Evolutionary conservation across 2,329 filamentous ascomycete genomes (phyloP).

Genomic region (Lachnellula hyalina): DNA sequence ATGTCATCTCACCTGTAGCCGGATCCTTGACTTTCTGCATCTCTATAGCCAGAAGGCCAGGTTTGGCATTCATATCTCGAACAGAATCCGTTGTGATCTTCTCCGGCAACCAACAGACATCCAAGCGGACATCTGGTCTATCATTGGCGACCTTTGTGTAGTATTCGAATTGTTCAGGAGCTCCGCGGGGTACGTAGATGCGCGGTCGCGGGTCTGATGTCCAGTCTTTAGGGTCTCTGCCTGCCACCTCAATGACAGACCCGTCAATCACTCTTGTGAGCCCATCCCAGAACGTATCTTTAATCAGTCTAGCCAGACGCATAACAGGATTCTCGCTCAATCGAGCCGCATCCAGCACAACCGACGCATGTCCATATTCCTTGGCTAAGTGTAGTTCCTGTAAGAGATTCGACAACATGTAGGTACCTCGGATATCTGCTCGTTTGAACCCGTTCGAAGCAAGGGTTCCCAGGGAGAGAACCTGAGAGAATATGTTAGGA

Average conservation of each 20-base stretch:
- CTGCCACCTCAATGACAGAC: conserved; percentile 79
- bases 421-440: conserved; percentile 90
- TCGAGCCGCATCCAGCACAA: conserved; percentile 84
- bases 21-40: conserved; percentile 73
- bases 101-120: conserved; percentile 74
- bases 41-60: conserved; percentile 81
- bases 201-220: conserved; percentile 81
- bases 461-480: conserved; percentile 77
- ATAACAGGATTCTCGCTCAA: conserved; percentile 94
- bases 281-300: conserved; percentile 87
- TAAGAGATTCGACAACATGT: conserved; percentile 93
- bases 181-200: conserved; percentile 83
- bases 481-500: conserved; percentile 41
- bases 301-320: conserved; percentile 79
- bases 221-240: conserved; percentile 91
- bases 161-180: conserved; percentile 83
- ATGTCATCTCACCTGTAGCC: conserved; percentile 61
- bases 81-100: conserved; percentile 78
- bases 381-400: conserved; percentile 92
- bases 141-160: conserved; percentile 76
- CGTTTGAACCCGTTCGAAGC: conserved; percentile 80
- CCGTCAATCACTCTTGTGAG: conserved; percentile 87
- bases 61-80: conserved; percentile 76
- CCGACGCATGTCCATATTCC: conserved; percentile 82
- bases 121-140: conserved; percentile 76